These are phyloP conservation scores for Ceriops decandra DNA, from an alignment of 345 rosid species.

Conservation along the genomic window DNA sequence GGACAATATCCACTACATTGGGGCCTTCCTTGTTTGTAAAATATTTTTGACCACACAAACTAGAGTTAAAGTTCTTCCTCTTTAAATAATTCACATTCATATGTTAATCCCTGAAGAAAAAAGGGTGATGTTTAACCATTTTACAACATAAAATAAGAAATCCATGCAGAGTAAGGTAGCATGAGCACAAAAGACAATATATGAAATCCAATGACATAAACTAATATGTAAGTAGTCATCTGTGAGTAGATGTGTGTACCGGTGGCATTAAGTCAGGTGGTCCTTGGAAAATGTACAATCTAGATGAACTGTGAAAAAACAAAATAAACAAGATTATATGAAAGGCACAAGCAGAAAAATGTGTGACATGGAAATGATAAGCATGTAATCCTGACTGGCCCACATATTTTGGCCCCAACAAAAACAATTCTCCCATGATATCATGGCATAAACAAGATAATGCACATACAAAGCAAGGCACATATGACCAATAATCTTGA, in stretches of 20 bases:
- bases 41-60: background rate
- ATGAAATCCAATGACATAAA: background rate
- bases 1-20: no score
- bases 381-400: no score
- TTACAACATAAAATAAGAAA: no score
- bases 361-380: no score
- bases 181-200: no score
- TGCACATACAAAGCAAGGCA: no score
- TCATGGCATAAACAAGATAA: no score
- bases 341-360: background rate
- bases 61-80: background rate
- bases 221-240: background rate
- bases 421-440: no score
- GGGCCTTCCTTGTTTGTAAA: background rate
- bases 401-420: no score
- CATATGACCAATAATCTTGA: no score
- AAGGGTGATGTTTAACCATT: no score
- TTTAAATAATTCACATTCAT: background rate
- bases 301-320: slow-evolving; percentile 51
- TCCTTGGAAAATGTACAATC: slow-evolving; percentile 89
- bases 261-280: slow-evolving; percentile 85
- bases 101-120: background rate
- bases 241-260: slow-evolving; percentile 35
- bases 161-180: no score
- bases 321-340: background rate